Conservation (phyloP, 495 filamentous ascomycete genomes). For the Ascodesmis nigricans region DNA sequence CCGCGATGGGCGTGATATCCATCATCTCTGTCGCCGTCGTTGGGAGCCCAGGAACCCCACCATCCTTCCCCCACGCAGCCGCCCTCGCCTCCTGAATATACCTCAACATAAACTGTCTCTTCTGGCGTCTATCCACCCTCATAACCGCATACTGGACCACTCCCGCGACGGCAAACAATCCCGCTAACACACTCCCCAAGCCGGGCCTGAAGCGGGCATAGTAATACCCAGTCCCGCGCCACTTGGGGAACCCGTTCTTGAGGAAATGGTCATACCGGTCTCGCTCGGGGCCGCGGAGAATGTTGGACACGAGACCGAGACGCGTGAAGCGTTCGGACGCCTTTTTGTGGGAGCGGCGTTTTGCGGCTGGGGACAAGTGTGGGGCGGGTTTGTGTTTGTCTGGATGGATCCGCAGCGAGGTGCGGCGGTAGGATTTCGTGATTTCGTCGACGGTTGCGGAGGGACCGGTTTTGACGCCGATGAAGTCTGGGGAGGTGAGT, state of each 20-base stretch:
- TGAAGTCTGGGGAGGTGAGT: constrained; percentile 35
- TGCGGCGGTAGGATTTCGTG: constrained; percentile 81
- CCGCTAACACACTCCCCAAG: constrained; percentile 56
- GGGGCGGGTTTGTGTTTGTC: constrained; percentile 67
- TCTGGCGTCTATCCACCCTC: constrained; percentile 64
- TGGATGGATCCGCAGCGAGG: constrained; percentile 59
- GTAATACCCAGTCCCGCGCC: constrained; percentile 96
- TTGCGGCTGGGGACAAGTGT: constrained; percentile 36
- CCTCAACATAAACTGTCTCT: constrained; percentile 68
- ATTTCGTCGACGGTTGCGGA: constrained; percentile 69
- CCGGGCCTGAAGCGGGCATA: constrained; percentile 84
- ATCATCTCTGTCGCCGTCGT: constrained; percentile 24
- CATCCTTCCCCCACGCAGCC: constrained; percentile 64
- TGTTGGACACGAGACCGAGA: constrained; percentile 57
- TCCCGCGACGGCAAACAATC: constrained; percentile 67
- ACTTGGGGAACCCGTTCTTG: constrained; percentile 76
- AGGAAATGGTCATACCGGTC: constrained; percentile 94
- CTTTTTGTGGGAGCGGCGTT: constrained; percentile 48
- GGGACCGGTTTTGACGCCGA: constrained; percentile 39
- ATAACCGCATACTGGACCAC: constrained; percentile 66
- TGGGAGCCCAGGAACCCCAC: constrained; percentile 23
- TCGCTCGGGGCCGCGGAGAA: constrained; percentile 56
- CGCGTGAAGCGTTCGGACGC: constrained; percentile 63
- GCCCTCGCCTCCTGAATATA: constrained; percentile 78
- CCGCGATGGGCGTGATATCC: constrained; percentile 24